phyloP scores from a whole-genome alignment of 2,329 filamentous ascomycete genomes.

The Orbilia oligospora region DNA sequence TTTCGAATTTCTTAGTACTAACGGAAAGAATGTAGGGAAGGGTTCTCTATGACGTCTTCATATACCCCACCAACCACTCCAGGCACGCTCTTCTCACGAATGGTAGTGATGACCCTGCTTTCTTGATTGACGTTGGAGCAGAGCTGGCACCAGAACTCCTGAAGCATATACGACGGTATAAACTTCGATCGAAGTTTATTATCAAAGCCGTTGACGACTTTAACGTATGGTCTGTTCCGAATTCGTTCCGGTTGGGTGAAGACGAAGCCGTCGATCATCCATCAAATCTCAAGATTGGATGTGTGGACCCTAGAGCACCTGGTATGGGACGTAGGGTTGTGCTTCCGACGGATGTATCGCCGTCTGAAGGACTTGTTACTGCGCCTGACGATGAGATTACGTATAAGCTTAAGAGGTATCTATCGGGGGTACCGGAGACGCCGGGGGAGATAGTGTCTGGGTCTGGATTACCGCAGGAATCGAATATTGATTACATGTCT shows the following conservation, averaged over 20 bases:
- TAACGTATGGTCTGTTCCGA: slow-evolving; percentile 68
- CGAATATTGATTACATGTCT: slow-evolving; percentile 86
- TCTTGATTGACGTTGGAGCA: slow-evolving; percentile 86
- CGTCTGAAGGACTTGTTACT: slow-evolving; percentile 20
- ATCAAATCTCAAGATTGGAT: slow-evolving; percentile 63
- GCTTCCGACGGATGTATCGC: slow-evolving; percentile 65
- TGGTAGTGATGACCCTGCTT: slow-evolving; percentile 68
- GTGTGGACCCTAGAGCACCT: slow-evolving; percentile 72
- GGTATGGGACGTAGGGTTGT: slow-evolving; percentile 72
- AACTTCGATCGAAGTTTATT: slow-evolving; percentile 83
- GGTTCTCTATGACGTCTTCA: slow-evolving; percentile 88
- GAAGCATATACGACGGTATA: slow-evolving; percentile 85
- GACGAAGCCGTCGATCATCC: slow-evolving; percentile 21
- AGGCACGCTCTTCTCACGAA: slow-evolving; percentile 35
- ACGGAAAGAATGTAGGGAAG: slow-evolving; percentile 71
- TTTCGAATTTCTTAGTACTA: background rate
- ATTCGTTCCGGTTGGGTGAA: slow-evolving; percentile 42
- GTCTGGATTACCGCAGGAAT: slow-evolving; percentile 84
- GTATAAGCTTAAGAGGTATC: slow-evolving; percentile 83
- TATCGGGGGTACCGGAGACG: slow-evolving; percentile 87
- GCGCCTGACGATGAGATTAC: slow-evolving; percentile 70
- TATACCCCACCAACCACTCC: slow-evolving; percentile 76
- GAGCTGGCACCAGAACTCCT: slow-evolving; percentile 75
- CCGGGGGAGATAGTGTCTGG: slow-evolving; percentile 81
- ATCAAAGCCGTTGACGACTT: slow-evolving; percentile 76